Percentiles rank a stretch among this genome's conserved stretches.
These are phyloP conservation scores for Juglanconis oblonga DNA, from an alignment of 2,329 filamentous ascomycete species.

Conservation along the genomic window DNA sequence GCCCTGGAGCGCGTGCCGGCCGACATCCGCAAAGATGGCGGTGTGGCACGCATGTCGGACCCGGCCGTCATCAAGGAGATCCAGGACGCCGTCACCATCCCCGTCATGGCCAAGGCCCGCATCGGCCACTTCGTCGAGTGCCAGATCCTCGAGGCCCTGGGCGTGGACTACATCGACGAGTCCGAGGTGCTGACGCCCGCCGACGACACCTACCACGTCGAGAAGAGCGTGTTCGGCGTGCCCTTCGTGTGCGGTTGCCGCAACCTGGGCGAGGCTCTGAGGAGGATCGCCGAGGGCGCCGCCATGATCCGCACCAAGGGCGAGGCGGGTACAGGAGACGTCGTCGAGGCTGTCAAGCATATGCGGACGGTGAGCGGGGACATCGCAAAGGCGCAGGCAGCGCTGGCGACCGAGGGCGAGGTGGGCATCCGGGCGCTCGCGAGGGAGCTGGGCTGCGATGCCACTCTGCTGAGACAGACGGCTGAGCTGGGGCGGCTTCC, in stretches of 20 bases:
- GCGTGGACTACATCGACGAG: slow-evolving; percentile 97
- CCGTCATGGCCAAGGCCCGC: slow-evolving; percentile 97
- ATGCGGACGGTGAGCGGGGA: slow-evolving; percentile 87
- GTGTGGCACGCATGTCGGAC: slow-evolving; percentile 96
- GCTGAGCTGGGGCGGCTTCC: slow-evolving; percentile 84
- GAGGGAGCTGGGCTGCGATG: slow-evolving; percentile 76
- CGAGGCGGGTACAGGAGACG: slow-evolving; percentile 94
- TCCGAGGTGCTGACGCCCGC: slow-evolving; percentile 96
- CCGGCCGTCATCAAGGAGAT: slow-evolving; percentile 93
- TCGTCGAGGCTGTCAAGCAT: slow-evolving; percentile 91
- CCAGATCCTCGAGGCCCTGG: slow-evolving; percentile 93
- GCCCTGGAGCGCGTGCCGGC: slow-evolving; percentile 95
- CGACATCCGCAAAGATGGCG: slow-evolving; percentile 88
- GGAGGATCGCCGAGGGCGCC: slow-evolving; percentile 87
- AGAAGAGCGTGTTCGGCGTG: slow-evolving; percentile 76
- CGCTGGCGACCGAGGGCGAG: slow-evolving; percentile 56
- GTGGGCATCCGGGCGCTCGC: slow-evolving; percentile 66
- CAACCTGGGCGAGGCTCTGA: slow-evolving; percentile 87
- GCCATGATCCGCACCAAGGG: slow-evolving; percentile 99
- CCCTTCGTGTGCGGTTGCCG: slow-evolving; percentile 97
- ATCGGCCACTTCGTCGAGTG: slow-evolving; percentile 99
- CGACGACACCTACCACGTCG: slow-evolving; percentile 86
- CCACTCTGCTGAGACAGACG: slow-evolving; percentile 77
- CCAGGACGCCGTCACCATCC: slow-evolving; percentile 90
- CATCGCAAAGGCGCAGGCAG: slow-evolving; percentile 75